Evolutionary conservation across 208 protist species (phyloP), one percentile per base, ranked within the genome.

Genomic region (Leishmania amazonensis): DNA sequence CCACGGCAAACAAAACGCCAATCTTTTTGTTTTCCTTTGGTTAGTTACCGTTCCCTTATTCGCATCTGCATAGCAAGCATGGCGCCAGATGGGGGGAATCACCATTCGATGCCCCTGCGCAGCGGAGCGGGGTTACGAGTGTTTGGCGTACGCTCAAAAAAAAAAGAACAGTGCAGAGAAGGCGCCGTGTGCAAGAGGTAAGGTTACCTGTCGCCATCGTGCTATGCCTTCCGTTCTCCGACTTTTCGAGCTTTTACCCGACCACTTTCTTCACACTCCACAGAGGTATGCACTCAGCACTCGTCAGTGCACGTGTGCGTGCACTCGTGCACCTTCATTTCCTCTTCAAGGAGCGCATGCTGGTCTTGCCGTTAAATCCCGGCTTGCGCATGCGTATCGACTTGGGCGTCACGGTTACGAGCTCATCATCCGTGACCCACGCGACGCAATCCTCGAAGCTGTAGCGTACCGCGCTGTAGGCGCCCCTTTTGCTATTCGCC

Each of bases 371-470:
- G 75, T 91, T 97, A 81, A 98, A 98, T 35, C 93, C 91, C 0
- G 94, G 96, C 80, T 96, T 95, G 1, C 96, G 94, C 89, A 98
- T 97, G 35, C 96, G 93, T 62, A 98, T 96, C 49, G 94, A 97
- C 83, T 97, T 95, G 71, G 96, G 96, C 35, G 96, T 98, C 38
- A 98, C 96, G 31, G 96, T 98, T 13, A 98, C 94, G 38, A 98
- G 86, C 81, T 98, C 96, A 57, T 97, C 93, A 74, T 96, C 93
- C 15, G 91, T 92, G 35, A 97, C 94, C 94, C 96, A 98, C 24
- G 96, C 86, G 0, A 96, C 86, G 68, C 93, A 96, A 76, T 98
- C 96, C 83, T 98, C 96, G 78, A 98, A 97, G 24, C 75, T 96
- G 75, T 83, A 89, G 65, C 87, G 90, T 47, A 62, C 72, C 0